phyloP scores from a whole-genome alignment of 805 yeast species.

The Wickerhamiella cacticola region DNA sequence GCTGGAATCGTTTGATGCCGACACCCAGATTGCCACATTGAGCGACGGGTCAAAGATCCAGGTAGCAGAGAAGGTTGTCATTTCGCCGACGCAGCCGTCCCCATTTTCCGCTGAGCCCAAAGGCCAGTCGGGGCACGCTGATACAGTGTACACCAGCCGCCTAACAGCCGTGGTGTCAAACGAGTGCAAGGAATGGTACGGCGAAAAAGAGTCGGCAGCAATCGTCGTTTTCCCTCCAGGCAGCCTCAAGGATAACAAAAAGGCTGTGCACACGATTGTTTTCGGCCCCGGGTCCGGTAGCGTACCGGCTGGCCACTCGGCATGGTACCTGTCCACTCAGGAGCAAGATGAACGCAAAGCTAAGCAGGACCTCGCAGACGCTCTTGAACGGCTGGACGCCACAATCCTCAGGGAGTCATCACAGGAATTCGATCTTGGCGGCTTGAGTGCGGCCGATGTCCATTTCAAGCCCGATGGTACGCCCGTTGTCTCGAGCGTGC shows the following conservation, averaged over 20 bases:
- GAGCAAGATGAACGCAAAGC: constrained; percentile 56
- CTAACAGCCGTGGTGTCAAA: constrained; percentile 72
- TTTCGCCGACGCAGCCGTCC: constrained; percentile 41
- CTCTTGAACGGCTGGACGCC: constrained; percentile 66
- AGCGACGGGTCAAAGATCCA: constrained; percentile 60
- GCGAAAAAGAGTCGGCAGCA: constrained; percentile 70
- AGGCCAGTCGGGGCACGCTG: constrained; percentile 7
- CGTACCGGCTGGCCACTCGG: constrained; percentile 73
- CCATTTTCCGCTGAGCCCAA: constrained; percentile 18
- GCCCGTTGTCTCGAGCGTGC: constrained; percentile 64
- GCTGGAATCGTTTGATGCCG: constrained; percentile 52
- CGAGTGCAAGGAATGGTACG: constrained; percentile 86
- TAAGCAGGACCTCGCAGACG: constrained; percentile 58
- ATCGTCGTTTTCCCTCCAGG: constrained; percentile 87
- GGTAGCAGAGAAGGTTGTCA: constrained; percentile 67
- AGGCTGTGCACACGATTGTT: constrained; percentile 75
- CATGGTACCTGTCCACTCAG: constrained; percentile 80
- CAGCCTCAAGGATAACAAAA: constrained; percentile 51
- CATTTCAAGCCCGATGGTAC: constrained; percentile 46
- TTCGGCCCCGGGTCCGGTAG: constrained; percentile 81
- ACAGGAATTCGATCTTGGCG: constrained; percentile 43
- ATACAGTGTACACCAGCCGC: constrained; percentile 47
- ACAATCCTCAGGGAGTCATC: constrained; percentile 70
- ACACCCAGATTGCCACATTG: constrained; percentile 45
- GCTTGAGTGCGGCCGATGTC: constrained; percentile 45